Conservation (phyloP, 495 filamentous ascomycete genomes). For the Penicillium dipodomyicola region DNA sequence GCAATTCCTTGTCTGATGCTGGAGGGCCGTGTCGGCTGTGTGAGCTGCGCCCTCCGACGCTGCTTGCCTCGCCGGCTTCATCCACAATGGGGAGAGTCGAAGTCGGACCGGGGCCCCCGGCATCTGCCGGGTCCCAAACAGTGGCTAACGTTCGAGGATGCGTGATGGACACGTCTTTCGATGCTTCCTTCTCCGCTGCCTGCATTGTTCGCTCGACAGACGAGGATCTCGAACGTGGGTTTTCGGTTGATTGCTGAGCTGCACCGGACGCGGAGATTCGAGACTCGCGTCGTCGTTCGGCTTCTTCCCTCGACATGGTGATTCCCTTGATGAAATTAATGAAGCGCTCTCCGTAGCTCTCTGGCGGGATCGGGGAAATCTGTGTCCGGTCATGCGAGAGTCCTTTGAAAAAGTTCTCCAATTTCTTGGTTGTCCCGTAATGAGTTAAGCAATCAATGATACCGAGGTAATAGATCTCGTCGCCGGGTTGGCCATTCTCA, state of each 20-base stretch:
- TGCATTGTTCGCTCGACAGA: constrained; percentile 49
- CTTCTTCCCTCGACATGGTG: constrained; percentile 85
- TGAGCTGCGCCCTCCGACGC: constrained; percentile 56
- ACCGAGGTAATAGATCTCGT: constrained; percentile 96
- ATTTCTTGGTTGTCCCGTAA: constrained; percentile 83
- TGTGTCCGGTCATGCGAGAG: constrained; percentile 73
- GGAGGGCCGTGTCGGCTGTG: constrained; percentile 36
- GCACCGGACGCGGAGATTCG: constrained; percentile 18
- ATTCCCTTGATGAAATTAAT: constrained; percentile 86
- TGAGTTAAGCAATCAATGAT: constrained; percentile 98
- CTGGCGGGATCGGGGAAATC: constrained; percentile 91
- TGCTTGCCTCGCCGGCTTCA: constrained; percentile 79
- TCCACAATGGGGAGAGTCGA: constrained; percentile 88
- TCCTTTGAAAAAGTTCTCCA: constrained; percentile 93
- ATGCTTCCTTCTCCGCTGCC: constrained; percentile 49
- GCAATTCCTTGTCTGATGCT: constrained; percentile 51
- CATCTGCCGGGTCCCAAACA: constrained; percentile 55
- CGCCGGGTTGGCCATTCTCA: constrained; percentile 77
- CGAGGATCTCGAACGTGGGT: constrained; percentile 37
- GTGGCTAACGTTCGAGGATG: constrained; percentile 52
- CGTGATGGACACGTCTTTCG: constrained; percentile 55
- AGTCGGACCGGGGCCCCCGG: constrained; percentile 53
- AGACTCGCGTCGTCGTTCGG: constrained; percentile 58
- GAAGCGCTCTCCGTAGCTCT: constrained; percentile 91
- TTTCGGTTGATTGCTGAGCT: constrained; percentile 25